Conservation (phyloP, 2,329 filamentous ascomycete genomes). For the Pseudocercospora fuligena region DNA sequence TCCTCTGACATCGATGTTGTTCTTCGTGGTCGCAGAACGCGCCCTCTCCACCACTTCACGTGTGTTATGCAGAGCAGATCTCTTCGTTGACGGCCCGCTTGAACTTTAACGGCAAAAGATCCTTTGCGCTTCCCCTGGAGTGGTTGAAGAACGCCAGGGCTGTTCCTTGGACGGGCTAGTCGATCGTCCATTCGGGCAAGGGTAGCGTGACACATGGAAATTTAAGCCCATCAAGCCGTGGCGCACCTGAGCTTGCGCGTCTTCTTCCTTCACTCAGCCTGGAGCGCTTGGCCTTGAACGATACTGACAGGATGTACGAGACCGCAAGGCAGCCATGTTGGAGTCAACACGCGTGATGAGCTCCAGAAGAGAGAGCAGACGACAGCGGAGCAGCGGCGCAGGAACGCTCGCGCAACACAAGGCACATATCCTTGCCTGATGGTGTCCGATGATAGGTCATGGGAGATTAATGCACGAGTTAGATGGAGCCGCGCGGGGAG, state of each 20-base stretch:
- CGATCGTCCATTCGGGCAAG: not conserved
- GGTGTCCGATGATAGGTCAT: not conserved
- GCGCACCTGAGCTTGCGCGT: slow-evolving; percentile 6
- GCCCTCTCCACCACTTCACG: not conserved
- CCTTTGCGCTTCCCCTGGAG: slow-evolving; percentile 1
- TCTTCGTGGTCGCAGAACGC: not conserved
- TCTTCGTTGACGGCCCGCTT: not conserved
- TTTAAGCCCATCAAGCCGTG: not conserved
- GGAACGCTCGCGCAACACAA: not conserved
- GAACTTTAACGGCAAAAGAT: not conserved
- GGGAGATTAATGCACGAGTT: slow-evolving; percentile 4
- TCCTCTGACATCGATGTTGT: not conserved
- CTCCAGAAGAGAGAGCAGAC: not conserved
- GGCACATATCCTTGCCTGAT: not conserved
- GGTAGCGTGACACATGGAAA: slow-evolving; percentile 13
- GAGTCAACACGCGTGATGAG: not conserved
- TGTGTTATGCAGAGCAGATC: slow-evolving; percentile 5
- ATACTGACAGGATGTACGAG: not conserved
- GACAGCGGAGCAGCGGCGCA: not conserved
- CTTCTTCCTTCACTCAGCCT: not conserved
- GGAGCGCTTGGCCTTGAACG: not conserved
- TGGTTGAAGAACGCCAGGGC: not conserved
- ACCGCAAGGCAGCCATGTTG: not conserved
- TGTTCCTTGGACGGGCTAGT: not conserved
- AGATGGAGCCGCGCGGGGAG: not conserved